A percentile compares a stretch with the other conserved stretches of the same genome.
Conservation (phyloP, 2,329 filamentous ascomycete genomes). For the Alternaria burnsii region DNA sequence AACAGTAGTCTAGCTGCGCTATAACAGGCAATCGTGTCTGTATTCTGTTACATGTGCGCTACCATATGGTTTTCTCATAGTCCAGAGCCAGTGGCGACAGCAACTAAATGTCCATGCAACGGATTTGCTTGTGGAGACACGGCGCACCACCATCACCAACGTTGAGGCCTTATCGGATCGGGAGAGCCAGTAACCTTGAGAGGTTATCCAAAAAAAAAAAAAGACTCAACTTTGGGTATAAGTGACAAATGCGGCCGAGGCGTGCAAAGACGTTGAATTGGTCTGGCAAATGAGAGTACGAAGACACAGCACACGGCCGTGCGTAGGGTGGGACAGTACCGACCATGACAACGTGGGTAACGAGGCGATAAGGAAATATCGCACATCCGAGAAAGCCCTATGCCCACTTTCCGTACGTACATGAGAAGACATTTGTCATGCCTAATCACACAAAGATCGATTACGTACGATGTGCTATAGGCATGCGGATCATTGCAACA, state of each 20-base stretch:
- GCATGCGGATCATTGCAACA: background rate
- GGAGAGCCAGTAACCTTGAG: background rate
- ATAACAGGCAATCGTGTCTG: background rate
- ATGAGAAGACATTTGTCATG: background rate
- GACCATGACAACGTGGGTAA: background rate
- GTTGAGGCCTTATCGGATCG: background rate
- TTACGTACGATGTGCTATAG: background rate
- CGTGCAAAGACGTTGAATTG: background rate
- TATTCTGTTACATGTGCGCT: background rate
- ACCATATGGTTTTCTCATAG: background rate
- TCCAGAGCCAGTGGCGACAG: background rate
- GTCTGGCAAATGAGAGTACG: background rate
- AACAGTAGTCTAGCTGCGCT: background rate
- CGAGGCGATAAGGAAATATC: background rate
- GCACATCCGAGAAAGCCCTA: background rate
- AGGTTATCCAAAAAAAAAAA: background rate
- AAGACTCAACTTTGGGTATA: background rate
- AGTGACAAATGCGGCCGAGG: background rate
- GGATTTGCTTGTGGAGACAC: background rate
- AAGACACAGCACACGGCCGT: background rate
- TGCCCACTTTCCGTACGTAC: background rate
- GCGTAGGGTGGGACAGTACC: background rate
- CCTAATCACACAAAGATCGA: background rate
- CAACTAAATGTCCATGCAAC: background rate
- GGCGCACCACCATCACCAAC: background rate